phyloP scores from a whole-genome alignment of 768 basidiomycete species.

The Suillus sp. region DNA sequence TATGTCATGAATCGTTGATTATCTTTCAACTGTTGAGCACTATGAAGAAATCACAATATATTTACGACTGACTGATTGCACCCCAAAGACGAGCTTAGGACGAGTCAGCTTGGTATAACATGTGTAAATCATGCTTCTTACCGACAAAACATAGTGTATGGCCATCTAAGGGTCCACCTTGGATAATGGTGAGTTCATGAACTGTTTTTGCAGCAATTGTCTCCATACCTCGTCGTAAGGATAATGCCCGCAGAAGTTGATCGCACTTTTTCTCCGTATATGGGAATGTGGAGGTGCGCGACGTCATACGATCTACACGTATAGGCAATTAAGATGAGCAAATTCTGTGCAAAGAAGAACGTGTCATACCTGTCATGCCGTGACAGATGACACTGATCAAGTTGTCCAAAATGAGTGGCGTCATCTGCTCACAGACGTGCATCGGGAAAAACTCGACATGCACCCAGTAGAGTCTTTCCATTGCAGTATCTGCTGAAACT shows the following conservation, averaged over 20 bases:
- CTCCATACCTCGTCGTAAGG: slow-evolving; percentile 39
- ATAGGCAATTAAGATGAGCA: too few relatives aligned
- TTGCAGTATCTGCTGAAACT: slow-evolving; percentile 36
- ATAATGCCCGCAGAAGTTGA: slow-evolving; percentile 46
- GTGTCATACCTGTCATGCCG: slow-evolving; percentile 43
- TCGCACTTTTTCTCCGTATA: slow-evolving; percentile 48
- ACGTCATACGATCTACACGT: slow-evolving; percentile 53
- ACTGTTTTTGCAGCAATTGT: background rate
- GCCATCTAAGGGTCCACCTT: slow-evolving; percentile 37
- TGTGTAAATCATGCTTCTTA: slow-evolving; percentile 18
- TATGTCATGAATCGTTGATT: slow-evolving; percentile 50
- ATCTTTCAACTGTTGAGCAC: slow-evolving; percentile 32
- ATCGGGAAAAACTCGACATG: slow-evolving; percentile 61
- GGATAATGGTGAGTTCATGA: slow-evolving; percentile 11
- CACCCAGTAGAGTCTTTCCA: slow-evolving; percentile 55
- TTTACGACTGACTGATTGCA: slow-evolving; percentile 38
- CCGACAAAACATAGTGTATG: slow-evolving; percentile 41
- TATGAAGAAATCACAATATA: background rate
- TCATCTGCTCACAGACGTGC: slow-evolving; percentile 39
- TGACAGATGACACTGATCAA: slow-evolving; percentile 52
- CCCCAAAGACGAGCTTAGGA: slow-evolving; percentile 45
- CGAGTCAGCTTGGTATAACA: background rate
- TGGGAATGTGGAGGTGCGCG: slow-evolving; percentile 53
- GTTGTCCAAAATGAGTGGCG: slow-evolving; percentile 39
- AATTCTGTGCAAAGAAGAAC: slow-evolving; percentile 1